Percentiles rank a stretch among this genome's conserved stretches.
Conservation (phyloP, 164 flowering plant genomes). For the Aristolochia contorta region DNA sequence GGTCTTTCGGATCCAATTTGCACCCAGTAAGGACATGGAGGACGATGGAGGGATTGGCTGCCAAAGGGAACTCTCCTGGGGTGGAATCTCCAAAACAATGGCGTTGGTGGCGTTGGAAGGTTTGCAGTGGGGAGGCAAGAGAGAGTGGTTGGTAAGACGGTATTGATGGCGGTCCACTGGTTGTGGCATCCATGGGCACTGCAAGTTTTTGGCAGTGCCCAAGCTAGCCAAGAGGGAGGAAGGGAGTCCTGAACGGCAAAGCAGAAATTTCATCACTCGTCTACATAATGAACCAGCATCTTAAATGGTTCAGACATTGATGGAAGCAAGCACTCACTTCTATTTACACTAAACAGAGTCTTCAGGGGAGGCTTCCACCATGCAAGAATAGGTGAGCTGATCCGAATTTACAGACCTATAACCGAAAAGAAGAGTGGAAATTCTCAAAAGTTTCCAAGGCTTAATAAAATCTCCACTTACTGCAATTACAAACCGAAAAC, state of each 20-base stretch:
- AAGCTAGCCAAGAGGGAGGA: conserved; percentile 11
- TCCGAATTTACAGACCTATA: conserved; percentile 16
- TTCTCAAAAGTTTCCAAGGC: neutral
- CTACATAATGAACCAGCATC: neutral
- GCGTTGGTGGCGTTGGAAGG: conserved; percentile 57
- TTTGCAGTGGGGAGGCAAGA: conserved; percentile 30
- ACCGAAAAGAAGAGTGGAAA: neutral
- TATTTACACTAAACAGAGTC: neutral
- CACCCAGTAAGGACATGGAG: conserved; percentile 90
- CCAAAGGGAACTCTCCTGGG: conserved; percentile 90
- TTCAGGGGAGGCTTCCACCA: conserved; percentile 15
- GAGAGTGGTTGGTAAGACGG: conserved; percentile 60
- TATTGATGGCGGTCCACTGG: conserved; percentile 62
- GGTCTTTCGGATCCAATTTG: conserved; percentile 81
- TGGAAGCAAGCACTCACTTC: conserved; percentile 2
- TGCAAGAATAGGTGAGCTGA: conserved; percentile 21
- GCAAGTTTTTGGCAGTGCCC: conserved; percentile 65
- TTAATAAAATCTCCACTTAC: neutral
- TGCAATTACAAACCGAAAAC: neutral
- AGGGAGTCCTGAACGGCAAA: conserved; percentile 17
- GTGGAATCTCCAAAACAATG: conserved; percentile 72
- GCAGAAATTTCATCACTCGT: conserved; percentile 4
- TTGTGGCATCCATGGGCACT: conserved; percentile 98
- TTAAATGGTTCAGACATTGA: neutral
- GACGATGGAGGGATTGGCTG: conserved; percentile 85